A percentile compares a stretch with the other conserved stretches of the same genome.
phyloP scores from a whole-genome alignment of 1,284 basidiomycete species.

The Trichosporon ovoides region DNA sequence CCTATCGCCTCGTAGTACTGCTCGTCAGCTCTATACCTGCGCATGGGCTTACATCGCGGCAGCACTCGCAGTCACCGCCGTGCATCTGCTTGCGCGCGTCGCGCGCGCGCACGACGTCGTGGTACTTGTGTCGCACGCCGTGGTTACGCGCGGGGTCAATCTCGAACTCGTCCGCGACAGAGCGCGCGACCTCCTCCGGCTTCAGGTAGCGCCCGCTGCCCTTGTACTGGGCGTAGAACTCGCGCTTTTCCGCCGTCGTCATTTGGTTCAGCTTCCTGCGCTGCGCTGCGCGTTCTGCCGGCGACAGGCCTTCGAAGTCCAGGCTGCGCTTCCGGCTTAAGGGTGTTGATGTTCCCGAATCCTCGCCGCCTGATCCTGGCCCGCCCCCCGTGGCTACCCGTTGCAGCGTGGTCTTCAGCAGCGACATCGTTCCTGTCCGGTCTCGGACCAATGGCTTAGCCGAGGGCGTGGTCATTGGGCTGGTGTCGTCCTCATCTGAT shows the following conservation, averaged over 20 bases:
- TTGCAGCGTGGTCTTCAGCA: conserved; percentile 6
- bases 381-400: neutral
- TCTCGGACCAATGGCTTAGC: conserved; percentile 30
- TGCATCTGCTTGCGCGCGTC: conserved; percentile 63
- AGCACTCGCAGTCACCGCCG: conserved; percentile 77
- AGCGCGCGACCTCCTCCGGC: conserved; percentile 43
- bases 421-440: conserved; percentile 17
- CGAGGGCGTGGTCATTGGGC: neutral
- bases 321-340: conserved; percentile 15
- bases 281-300: conserved; percentile 30
- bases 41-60: conserved; percentile 61
- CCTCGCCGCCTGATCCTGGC: neutral
- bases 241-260: conserved; percentile 28
- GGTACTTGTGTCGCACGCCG: conserved; percentile 63
- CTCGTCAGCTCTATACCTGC: neutral
- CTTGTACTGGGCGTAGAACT: conserved; percentile 40
- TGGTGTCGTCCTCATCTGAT: conserved; percentile 9
- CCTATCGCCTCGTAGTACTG: conserved; percentile 77
- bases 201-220: conserved; percentile 37
- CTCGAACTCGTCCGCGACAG: conserved; percentile 61
- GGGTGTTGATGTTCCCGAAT: neutral
- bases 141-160: conserved; percentile 64
- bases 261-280: conserved; percentile 28
- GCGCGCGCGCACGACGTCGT: conserved; percentile 68
- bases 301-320: conserved; percentile 29